Base-by-base conservation (phyloP, 78 protist species). In the Dictyostelium firmibasis region DNA sequence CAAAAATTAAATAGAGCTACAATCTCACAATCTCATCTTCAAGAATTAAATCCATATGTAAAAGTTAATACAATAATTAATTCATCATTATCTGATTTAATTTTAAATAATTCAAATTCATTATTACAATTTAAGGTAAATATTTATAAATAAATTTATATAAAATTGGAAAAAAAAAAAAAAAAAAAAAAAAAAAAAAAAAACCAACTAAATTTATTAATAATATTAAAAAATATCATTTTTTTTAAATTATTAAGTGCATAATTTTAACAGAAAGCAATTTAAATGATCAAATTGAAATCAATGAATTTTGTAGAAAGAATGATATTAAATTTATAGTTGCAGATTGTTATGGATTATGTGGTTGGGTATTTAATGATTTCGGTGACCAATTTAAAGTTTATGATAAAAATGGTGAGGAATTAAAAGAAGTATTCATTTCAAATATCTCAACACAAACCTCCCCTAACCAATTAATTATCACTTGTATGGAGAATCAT, bases 381-480 rank as follows among this genome's bases (percentile, higher is more conserved):
- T 98, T 97, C 81, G 99, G 99, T n/a, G 78, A 77, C 20, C 50
- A 1, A 0, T 98, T 98, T 70, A 91, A 27, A 0, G 97, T 99
- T 7, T 27, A 31, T 29, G 99, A 98, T 84, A 53, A 87, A 85
- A 92, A 95, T 38, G 99, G 99, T 70, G 99, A 99, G 70, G 95
- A 91, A 5, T 27, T 36, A 25, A 95, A 95, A 92, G 92, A 89
- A 53, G 53, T 91, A 31, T 86, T 91, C 84, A 72, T 95, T 69
- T 50, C 91, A 7, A 35, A 74, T 57, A 81, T 95, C 13, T 64
- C 18, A 27, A 23, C 84, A 4, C 27, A 78, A 27, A 16, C 2
- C 1, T 97, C 91, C 1, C 97, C 91, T 1, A 67, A n/a, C 27
- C 67, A 70, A 25, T 98, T 97, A 1, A 83, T 97, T 10, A 99